Evolutionary conservation across 306 rosid species (phyloP).

Genomic region (Delonix regia): DNA sequence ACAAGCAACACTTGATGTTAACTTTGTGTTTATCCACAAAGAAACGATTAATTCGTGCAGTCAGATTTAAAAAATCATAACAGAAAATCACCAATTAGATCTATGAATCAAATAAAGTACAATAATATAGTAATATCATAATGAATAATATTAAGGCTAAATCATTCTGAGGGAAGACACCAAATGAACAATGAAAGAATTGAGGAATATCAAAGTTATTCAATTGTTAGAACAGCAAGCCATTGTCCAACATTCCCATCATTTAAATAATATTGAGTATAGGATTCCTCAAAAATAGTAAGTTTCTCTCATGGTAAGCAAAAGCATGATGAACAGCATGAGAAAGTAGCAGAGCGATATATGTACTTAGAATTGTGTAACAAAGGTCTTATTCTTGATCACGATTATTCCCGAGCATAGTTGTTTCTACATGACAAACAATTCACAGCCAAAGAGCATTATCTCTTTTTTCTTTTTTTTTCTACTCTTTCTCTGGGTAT

Average conservation of each 20-base stretch:
- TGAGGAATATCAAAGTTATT: neutral
- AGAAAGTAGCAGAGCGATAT: neutral
- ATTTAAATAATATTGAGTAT: neutral
- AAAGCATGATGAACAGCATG: neutral
- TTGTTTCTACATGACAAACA: neutral
- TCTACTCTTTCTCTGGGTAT: too few species aligned
- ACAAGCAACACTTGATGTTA: neutral
- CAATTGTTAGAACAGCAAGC: neutral
- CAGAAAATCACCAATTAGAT: neutral
- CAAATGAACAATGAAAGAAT: conserved; percentile 9
- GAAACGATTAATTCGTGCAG: neutral
- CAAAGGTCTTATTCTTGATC: neutral
- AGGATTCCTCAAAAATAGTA: neutral
- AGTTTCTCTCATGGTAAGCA: neutral
- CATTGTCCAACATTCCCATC: neutral
- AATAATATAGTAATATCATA: neutral
- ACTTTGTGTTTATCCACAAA: conserved; percentile 22
- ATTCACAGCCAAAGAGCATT: neutral
- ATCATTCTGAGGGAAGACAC: neutral
- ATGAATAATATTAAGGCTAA: neutral
- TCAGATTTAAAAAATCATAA: neutral
- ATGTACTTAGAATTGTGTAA: neutral
- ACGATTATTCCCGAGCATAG: neutral
- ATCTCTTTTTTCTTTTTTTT: too few species aligned
- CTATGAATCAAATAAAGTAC: neutral